Evolutionary conservation across 441 rosid genomes (phyloP).

Genomic region (Populus hybrid): DNA sequence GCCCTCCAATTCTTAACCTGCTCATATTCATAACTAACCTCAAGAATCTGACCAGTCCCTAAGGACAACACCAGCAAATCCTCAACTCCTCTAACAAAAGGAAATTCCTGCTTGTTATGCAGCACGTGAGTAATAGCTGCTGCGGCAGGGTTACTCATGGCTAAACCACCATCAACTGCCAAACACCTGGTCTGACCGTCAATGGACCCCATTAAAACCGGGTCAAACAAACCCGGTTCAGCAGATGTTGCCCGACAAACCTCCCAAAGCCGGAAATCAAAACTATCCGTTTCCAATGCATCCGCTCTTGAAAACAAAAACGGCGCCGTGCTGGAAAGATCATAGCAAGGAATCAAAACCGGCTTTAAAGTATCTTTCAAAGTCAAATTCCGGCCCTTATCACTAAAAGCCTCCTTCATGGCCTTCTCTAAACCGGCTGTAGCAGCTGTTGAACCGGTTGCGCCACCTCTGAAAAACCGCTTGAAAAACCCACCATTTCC

Average conservation of each 20-base stretch:
- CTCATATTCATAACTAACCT: slow-evolving; percentile 64
- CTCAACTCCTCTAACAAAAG: slow-evolving; percentile 90
- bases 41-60: slow-evolving; percentile 80
- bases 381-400: slow-evolving; percentile 46
- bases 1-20: slow-evolving; percentile 70
- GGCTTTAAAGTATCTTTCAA: slow-evolving; percentile 88
- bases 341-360: slow-evolving; percentile 83
- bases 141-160: slow-evolving; percentile 84
- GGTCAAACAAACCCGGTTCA: slow-evolving; percentile 77
- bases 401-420: slow-evolving; percentile 63
- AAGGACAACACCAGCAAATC: slow-evolving; percentile 80
- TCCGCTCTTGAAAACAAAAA: slow-evolving; percentile 93
- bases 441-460: slow-evolving; percentile 35
- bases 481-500: slow-evolving; percentile 37
- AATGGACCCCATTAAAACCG: slow-evolving; percentile 62
- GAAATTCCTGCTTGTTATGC: slow-evolving; percentile 95
- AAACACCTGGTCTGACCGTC: slow-evolving; percentile 72
- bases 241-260: slow-evolving; percentile 92
- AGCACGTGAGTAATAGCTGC: slow-evolving; percentile 97
- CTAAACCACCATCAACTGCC: slow-evolving; percentile 87
- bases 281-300: slow-evolving; percentile 82
- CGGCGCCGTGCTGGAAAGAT: slow-evolving; percentile 78
- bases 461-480: slow-evolving; percentile 43
- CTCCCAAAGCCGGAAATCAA: slow-evolving; percentile 77
- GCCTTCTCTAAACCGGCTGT: slow-evolving; percentile 52